Conservation (phyloP, 1,284 basidiomycete genomes). For the Cryptococcus sp. region DNA sequence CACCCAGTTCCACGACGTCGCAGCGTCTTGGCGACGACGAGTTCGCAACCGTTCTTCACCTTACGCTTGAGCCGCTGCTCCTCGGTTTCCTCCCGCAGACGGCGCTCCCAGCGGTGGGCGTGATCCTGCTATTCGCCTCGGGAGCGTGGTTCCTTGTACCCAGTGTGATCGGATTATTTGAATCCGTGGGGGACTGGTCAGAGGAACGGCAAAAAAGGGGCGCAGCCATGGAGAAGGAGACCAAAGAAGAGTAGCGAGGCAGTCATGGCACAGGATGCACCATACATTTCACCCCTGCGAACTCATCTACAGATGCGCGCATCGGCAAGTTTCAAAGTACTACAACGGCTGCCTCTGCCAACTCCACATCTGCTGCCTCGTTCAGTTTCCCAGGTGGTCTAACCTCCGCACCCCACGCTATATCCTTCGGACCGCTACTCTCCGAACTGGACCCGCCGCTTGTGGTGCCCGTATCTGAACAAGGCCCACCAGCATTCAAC, state of each 20-base stretch:
- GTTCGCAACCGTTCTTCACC: conserved; percentile 13
- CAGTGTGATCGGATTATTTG: conserved; percentile 15
- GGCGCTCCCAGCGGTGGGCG: conserved; percentile 21
- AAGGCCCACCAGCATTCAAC: too few species aligned
- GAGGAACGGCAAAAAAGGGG: neutral
- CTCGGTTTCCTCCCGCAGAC: conserved; percentile 35
- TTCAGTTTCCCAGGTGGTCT: conserved; percentile 8
- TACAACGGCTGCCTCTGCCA: conserved; percentile 29
- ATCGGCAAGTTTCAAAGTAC: conserved; percentile 1
- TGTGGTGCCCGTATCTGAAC: neutral
- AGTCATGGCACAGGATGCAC: neutral
- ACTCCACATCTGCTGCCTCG: conserved; percentile 26
- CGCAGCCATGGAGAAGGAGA: neutral
- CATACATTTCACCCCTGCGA: neutral
- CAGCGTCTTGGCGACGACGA: neutral
- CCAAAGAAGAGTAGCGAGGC: neutral
- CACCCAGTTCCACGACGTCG: neutral
- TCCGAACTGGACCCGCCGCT: neutral
- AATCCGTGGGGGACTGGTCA: conserved; percentile 2
- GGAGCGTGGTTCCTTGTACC: conserved; percentile 16
- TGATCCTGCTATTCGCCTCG: conserved; percentile 18
- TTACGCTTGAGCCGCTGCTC: conserved; percentile 38
- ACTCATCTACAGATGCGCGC: neutral
- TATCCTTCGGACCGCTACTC: neutral
- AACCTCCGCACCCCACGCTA: neutral